Evolutionary conservation across 192 early-diverging fungal species (phyloP).

Genomic region (Jimgerdemannia flammicorona): DNA sequence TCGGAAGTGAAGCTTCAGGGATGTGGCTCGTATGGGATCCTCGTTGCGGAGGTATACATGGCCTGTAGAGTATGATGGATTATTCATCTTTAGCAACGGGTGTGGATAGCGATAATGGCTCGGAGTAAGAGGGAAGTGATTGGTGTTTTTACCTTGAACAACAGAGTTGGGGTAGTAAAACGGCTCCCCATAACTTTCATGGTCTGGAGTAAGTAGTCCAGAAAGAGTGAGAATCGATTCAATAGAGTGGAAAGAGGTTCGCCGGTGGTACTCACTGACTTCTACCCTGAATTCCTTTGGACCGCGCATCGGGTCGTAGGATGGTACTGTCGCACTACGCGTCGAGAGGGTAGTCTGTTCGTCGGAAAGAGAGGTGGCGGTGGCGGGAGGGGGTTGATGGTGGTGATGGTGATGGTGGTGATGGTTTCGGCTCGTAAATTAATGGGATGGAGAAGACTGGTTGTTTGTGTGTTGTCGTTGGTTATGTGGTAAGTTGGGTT

Average conservation of each 20-base stretch:
- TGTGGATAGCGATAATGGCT: neutral
- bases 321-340: too few species aligned
- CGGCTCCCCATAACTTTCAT: neutral
- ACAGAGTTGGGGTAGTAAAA: neutral
- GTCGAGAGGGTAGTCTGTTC: too few species aligned
- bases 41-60: conserved; percentile 31
- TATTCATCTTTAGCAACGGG: neutral
- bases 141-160: neutral
- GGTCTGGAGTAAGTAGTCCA: neutral
- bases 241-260: neutral
- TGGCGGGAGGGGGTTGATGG: too few species aligned
- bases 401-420: too few species aligned
- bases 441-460: neutral
- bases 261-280: neutral
- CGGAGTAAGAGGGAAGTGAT: neutral
- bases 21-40: conserved; percentile 30
- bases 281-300: neutral
- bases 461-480: too few species aligned
- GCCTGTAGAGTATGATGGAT: conserved; percentile 8
- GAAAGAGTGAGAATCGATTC: neutral
- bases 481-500: too few species aligned
- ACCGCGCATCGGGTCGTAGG: neutral
- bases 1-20: conserved; percentile 34
- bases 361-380: neutral
- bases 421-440: neutral